Percentiles rank a stretch among this genome's conserved stretches.
Conservation (phyloP, 2,329 filamentous ascomycete genomes). For the Lachnellula arida region DNA sequence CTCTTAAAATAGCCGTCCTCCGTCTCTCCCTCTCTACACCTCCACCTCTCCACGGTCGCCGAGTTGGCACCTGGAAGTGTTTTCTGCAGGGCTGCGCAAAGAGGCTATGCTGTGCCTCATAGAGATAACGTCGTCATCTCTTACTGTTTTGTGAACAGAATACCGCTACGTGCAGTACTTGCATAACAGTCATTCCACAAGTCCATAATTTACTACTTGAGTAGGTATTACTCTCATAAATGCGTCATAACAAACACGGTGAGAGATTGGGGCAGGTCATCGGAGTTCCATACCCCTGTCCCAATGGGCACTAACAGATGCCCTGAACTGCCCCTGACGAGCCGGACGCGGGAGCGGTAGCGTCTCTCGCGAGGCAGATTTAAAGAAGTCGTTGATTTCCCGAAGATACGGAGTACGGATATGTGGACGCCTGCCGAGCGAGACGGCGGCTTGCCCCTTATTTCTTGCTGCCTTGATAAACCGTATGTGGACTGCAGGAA, state of each 20-base stretch:
- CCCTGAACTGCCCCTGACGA: neutral
- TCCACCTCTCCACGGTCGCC: too few relatives aligned
- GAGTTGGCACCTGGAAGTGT: neutral
- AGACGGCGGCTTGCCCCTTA: constrained; percentile 7
- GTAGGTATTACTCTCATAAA: constrained; percentile 1
- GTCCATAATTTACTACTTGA: neutral
- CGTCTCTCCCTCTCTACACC: too few relatives aligned
- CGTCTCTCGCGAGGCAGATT: constrained; percentile 19
- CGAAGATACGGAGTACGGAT: neutral
- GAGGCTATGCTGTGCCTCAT: constrained; percentile 19
- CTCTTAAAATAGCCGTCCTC: constrained; percentile 13
- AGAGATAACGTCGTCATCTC: constrained; percentile 1
- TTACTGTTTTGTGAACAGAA: neutral
- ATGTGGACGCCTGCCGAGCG: constrained; percentile 1
- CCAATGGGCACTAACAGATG: neutral
- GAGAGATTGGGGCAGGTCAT: constrained; percentile 1
- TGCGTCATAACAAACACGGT: constrained; percentile 8
- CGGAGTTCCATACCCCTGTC: constrained; percentile 6
- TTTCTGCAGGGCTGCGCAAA: constrained; percentile 11
- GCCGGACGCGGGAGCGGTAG: constrained; percentile 12
- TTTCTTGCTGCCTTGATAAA: constrained; percentile 3
- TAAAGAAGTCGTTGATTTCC: constrained; percentile 8
- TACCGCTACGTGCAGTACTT: neutral
- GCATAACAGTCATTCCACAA: constrained; percentile 4
- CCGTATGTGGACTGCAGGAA: constrained; percentile 2